Evolutionary conservation across 2,329 filamentous ascomycete species (phyloP).

Genomic region (Drechslerella dactyloides): DNA sequence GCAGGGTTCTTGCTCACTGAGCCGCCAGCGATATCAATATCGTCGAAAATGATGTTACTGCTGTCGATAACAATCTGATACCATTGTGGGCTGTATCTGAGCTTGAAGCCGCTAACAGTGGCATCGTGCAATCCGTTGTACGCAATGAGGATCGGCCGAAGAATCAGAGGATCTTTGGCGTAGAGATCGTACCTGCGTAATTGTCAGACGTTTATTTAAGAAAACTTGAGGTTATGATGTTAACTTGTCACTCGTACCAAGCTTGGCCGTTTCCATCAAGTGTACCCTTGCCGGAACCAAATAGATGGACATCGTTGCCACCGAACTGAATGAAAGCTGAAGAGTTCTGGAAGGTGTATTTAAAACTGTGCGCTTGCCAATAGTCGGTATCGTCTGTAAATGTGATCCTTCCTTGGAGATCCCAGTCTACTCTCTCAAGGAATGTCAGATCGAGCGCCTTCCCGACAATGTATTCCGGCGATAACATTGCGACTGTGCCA

Average conservation of each 20-base stretch:
- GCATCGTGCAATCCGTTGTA: conserved; percentile 66
- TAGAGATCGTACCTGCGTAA: conserved; percentile 65
- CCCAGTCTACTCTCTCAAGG: conserved; percentile 68
- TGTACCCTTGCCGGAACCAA: conserved; percentile 65
- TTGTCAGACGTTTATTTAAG: background rate
- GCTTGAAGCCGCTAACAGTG: conserved; percentile 66
- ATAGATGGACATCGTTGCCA: conserved; percentile 71
- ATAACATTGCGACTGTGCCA: conserved; percentile 67
- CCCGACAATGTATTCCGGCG: conserved; percentile 67
- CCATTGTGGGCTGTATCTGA: conserved; percentile 68
- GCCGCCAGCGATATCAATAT: conserved; percentile 67
- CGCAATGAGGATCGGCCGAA: conserved; percentile 67
- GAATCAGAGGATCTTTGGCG: conserved; percentile 64
- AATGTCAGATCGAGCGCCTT: conserved; percentile 71
- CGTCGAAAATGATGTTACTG: conserved; percentile 68
- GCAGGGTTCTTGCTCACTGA: conserved; percentile 64
- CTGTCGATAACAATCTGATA: conserved; percentile 72
- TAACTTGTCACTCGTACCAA: conserved; percentile 59
- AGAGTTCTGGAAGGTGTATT: conserved; percentile 70
- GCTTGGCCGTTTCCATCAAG: conserved; percentile 70
- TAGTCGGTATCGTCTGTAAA: conserved; percentile 73
- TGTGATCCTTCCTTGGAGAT: conserved; percentile 57
- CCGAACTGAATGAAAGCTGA: conserved; percentile 72
- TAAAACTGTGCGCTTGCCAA: conserved; percentile 71
- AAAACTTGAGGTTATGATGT: background rate